Base-by-base conservation (phyloP, 768 basidiomycete genomes). In the Boletus fagicola region DNA sequence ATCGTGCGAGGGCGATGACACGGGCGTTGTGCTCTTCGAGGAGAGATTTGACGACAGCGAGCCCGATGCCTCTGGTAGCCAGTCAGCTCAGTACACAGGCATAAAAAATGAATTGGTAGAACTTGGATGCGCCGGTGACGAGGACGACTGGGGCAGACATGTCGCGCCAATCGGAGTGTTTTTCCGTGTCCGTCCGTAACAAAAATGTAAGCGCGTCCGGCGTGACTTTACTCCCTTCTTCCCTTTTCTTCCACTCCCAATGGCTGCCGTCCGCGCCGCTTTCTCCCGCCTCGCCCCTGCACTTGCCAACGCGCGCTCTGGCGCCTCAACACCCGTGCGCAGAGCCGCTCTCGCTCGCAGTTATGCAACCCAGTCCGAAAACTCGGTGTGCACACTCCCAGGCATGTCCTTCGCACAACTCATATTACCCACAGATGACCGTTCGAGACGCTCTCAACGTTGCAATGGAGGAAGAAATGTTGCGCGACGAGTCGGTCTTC, bases 391-490 rank as follows among this genome's bases (percentile, higher is more conserved):
- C 78, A 54, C 75, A 26, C 47, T 22, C 46, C n/a, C 13, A 50
- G 53, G 16, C 54, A 60, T 58, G 56, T 51, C 63, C 60, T 62
- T 65, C 57, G 48, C 58, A 61, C 58, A 49, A 33, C 61, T 63
- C 51, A 60, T 50, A 36, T 48, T 31, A 22, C 28, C 39, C 54
- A 33, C 62, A 94, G 93, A 93, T 96, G 95, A 98, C 94, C 54
- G 96, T 97, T 60, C 92, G 97, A 70, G 97, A 99, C 54, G 97
- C 97, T 44, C 87, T 99, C 62, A 98, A 98, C 76, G 77, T 87
- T 54, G 97, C 97, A 30, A 94, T 99, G 92, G 97, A 98, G 78
- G 97, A 99, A 77, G 97, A 99, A 78, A 98, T 99, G 97, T 73
- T 87, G 66, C 87, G 93, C 45, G 97, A 99, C 74, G 91, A 95